These are phyloP conservation scores for Globisporangium alternatum DNA, from an alignment of 352 stramenopile species.

Conservation along the genomic window DNA sequence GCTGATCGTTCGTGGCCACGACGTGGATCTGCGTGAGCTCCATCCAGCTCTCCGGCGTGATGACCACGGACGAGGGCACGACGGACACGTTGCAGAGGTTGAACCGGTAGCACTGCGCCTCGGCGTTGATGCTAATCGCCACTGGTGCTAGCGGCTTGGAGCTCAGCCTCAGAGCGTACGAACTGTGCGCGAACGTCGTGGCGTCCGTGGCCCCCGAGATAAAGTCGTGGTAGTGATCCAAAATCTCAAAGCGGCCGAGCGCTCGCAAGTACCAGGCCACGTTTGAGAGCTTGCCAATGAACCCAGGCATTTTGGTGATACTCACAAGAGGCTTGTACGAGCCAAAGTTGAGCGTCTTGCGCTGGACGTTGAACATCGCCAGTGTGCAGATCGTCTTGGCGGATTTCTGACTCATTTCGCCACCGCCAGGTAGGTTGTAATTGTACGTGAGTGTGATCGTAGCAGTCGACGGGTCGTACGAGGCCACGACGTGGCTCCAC, in stretches of 20 bases:
- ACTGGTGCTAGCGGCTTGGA: constrained; percentile 49
- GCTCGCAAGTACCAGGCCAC: constrained; percentile 57
- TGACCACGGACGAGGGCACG: constrained; percentile 34
- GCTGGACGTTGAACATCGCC: constrained; percentile 27
- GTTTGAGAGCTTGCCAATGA: constrained; percentile 37
- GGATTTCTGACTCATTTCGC: constrained; percentile 11
- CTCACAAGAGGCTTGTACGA: constrained; percentile 4
- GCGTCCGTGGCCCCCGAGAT: constrained; percentile 21
- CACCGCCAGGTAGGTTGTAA: constrained; percentile 11
- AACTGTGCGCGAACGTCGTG: constrained; percentile 37
- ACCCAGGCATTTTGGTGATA: constrained; percentile 16
- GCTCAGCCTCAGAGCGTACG: constrained; percentile 44
- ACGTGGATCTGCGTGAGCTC: constrained; percentile 36
- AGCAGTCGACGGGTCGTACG: constrained; percentile 48
- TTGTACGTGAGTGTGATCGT: constrained; percentile 40
- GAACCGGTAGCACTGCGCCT: constrained; percentile 69
- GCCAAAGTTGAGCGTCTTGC: constrained; percentile 39
- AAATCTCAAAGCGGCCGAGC: constrained; percentile 30
- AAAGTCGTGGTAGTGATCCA: constrained; percentile 78
- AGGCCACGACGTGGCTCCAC: constrained; percentile 59
- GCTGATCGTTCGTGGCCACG: constrained; percentile 50
- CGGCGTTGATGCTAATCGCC: constrained; percentile 41
- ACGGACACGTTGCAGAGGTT: constrained; percentile 62
- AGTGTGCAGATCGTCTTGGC: constrained; percentile 32
- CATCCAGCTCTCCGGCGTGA: constrained; percentile 46